Conservation (phyloP, 441 rosid genomes). For the Gossypium davidsonii region DNA sequence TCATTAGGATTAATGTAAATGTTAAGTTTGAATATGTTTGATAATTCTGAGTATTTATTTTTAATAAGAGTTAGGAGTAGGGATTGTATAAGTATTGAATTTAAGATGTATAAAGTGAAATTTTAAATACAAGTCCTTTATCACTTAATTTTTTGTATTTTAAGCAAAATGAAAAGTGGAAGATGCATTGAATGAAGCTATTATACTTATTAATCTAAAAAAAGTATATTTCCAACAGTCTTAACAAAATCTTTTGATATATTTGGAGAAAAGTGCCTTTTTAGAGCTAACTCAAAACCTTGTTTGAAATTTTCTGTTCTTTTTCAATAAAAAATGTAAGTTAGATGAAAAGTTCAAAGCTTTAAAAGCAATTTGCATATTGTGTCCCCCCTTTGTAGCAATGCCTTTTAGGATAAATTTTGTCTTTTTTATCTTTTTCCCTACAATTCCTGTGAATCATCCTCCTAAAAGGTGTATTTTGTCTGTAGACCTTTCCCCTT, state of each 20-base stretch:
- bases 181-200: too few species aligned
- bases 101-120: too few species aligned
- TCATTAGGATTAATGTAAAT: too few species aligned
- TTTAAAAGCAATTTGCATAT: slow-evolving; percentile 11
- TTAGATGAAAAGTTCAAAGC: neutral
- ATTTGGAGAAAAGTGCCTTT: neutral
- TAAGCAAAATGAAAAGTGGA: too few species aligned
- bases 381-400: neutral
- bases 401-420: slow-evolving; percentile 15
- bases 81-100: too few species aligned
- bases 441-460: slow-evolving; percentile 31
- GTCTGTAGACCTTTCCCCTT: slow-evolving; percentile 24
- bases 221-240: neutral
- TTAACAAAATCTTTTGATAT: neutral
- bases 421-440: slow-evolving; percentile 19
- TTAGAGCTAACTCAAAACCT: neutral
- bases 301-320: neutral
- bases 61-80: too few species aligned
- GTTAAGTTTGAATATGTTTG: too few species aligned
- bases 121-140: too few species aligned
- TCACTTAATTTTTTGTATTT: too few species aligned
- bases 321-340: neutral
- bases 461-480: slow-evolving; percentile 36
- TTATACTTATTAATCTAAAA: too few species aligned
- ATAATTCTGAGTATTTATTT: too few species aligned